Evolutionary conservation across 169 alveolate genomes (phyloP), one percentile per base, ranked within the genome.

Genomic region (Cryptosporidium baileyi): DNA sequence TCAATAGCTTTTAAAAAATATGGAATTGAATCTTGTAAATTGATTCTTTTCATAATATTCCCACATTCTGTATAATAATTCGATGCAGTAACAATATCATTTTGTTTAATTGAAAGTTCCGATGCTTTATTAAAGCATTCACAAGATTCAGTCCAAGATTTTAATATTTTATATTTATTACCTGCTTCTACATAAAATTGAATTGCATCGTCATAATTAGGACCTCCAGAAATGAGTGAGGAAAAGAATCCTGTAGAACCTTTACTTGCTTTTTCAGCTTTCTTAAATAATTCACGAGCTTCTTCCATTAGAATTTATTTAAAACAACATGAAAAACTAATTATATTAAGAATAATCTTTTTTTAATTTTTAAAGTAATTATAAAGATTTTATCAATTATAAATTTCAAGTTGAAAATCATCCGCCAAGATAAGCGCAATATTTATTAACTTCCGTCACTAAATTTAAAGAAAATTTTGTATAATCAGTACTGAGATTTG

Each of bases 111-210:
- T 17, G 85, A 74, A 30, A 74, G 85, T 28, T 74, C 85, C 22
- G 74, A 67, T 19, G 85, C 85, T 41, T 30, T 74, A 32, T 34
- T 54, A 38, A 74, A 74, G 41, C 85, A 54, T 36, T 74, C 85
- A 1, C 65, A 51, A 32, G 74, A 30, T 6, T 74, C 80, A 59
- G 28, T 57, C 90, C 94, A 91, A 52, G 85, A 63, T 45, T 80
- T 61, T 34, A 63, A 67, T 40, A 82, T 90, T 49, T 91, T 91
- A 82, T 80, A 91, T 36, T 80, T 67, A 63, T 91, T 91, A n/a
- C 88, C 94, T 11, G 94, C 93, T 32, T 89, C 92, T 67, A 61
- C 63, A 60, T 63, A 91, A 17, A 91, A 59, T 45, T 91, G 93
- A 61, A 89, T 91, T 51, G 93, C 92, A 15, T 65, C 92, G 54